Evolutionary conservation across 2,329 filamentous ascomycete genomes (phyloP).

Genomic region (Periconia macrospinosa): DNA sequence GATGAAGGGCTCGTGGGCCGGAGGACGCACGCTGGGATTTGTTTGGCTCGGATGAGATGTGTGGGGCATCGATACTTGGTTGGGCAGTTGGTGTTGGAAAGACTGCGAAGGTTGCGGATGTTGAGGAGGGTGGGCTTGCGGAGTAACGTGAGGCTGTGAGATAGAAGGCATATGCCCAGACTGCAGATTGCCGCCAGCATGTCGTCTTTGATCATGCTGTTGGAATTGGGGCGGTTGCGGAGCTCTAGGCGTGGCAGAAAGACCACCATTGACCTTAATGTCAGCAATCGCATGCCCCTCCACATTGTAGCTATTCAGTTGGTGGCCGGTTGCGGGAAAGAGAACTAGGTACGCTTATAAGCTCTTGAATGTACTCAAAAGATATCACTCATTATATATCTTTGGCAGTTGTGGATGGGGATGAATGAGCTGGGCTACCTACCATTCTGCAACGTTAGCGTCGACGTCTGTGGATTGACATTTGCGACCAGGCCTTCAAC

Average conservation of each 20-base stretch:
- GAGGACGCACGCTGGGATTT: slow-evolving; percentile 3
- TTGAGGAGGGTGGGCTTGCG: background rate
- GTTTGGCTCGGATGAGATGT: background rate
- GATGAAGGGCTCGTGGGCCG: slow-evolving; percentile 58
- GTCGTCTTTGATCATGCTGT: background rate
- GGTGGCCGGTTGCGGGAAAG: slow-evolving; percentile 57
- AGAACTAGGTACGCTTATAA: slow-evolving; percentile 45
- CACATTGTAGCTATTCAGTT: slow-evolving; percentile 56
- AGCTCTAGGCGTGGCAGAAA: slow-evolving; percentile 14
- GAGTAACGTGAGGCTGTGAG: background rate
- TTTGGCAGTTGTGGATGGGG: background rate
- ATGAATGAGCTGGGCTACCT: slow-evolving; percentile 25
- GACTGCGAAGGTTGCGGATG: slow-evolving; percentile 13
- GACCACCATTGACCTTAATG: slow-evolving; percentile 53
- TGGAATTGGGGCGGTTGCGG: background rate
- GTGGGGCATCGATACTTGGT: background rate
- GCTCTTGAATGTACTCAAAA: background rate
- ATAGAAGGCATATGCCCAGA: slow-evolving; percentile 3
- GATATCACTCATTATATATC: background rate
- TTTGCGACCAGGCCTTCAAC: slow-evolving; percentile 72
- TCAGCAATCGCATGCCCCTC: slow-evolving; percentile 63
- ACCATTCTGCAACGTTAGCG: slow-evolving; percentile 74
- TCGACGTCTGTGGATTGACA: slow-evolving; percentile 63
- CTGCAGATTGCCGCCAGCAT: background rate
- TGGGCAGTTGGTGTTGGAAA: slow-evolving; percentile 6